phyloP scores from a whole-genome alignment of 352 stramenopile genomes.

The Pseudoperonospora humuli region DNA sequence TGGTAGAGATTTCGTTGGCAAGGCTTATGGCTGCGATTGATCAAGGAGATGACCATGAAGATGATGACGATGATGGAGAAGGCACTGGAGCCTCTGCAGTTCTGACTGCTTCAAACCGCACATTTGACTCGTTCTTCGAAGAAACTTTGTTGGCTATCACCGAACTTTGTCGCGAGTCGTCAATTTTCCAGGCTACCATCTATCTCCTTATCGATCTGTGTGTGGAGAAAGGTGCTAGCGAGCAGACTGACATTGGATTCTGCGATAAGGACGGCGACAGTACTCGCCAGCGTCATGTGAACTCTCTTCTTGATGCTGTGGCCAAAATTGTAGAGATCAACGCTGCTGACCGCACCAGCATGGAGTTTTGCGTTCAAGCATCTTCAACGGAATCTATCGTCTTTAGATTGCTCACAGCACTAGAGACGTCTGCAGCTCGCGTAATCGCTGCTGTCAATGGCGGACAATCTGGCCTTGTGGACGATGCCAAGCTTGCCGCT shows the following conservation, averaged over 20 bases:
- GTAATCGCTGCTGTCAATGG: slow-evolving; percentile 19
- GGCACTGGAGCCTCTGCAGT: slow-evolving; percentile 25
- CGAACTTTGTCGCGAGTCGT: slow-evolving; percentile 57
- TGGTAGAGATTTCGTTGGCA: slow-evolving; percentile 68
- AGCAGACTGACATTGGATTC: slow-evolving; percentile 24
- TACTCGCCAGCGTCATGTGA: slow-evolving; percentile 29
- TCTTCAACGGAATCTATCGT: slow-evolving; percentile 40
- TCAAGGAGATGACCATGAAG: slow-evolving; percentile 25
- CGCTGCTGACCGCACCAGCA: slow-evolving; percentile 54
- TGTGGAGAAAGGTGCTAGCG: slow-evolving; percentile 20
- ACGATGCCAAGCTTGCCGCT: slow-evolving; percentile 34
- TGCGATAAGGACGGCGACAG: slow-evolving; percentile 22
- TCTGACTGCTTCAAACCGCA: slow-evolving; percentile 41
- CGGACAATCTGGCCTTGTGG: slow-evolving; percentile 18
- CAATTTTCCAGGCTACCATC: slow-evolving; percentile 78
- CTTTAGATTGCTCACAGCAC: slow-evolving; percentile 52
- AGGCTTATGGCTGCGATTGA: slow-evolving; percentile 55
- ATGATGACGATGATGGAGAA: slow-evolving; percentile 26
- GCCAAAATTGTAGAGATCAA: slow-evolving; percentile 80
- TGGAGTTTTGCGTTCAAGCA: slow-evolving; percentile 69
- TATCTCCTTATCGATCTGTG: slow-evolving; percentile 62
- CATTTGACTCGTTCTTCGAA: slow-evolving; percentile 56
- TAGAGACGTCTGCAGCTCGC: slow-evolving; percentile 47
- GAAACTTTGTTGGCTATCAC: slow-evolving; percentile 67
- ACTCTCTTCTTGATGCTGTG: slow-evolving; percentile 56